These are phyloP conservation scores for Calocera cornea DNA, from an alignment of 768 basidiomycete species.

Conservation along the genomic window DNA sequence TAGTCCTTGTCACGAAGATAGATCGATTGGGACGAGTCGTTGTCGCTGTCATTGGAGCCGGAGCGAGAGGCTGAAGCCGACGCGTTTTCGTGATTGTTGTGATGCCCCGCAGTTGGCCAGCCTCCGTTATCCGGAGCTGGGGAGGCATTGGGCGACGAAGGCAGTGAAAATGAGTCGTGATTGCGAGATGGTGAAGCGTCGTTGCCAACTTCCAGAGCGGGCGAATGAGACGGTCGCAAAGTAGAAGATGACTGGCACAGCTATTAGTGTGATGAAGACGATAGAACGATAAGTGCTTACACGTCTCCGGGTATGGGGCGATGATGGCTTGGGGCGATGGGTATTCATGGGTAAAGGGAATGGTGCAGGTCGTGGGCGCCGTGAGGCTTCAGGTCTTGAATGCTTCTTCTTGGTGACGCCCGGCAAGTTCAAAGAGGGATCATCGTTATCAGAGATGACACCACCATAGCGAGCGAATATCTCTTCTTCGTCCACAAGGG, in stretches of 20 bases:
- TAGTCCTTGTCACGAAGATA: constrained; percentile 18
- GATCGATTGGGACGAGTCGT: constrained; percentile 17
- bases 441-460: neutral
- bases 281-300: neutral
- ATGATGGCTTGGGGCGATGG: neutral
- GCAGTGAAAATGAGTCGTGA: too few species aligned
- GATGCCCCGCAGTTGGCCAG: neutral
- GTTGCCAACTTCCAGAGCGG: neutral
- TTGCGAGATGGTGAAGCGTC: neutral
- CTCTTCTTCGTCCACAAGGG: neutral
- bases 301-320: neutral
- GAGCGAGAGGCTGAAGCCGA: neutral
- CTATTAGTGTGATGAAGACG: neutral
- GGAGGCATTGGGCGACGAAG: too few species aligned
- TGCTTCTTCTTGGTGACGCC: neutral
- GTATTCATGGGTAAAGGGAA: neutral
- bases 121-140: neutral
- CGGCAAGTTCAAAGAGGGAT: neutral
- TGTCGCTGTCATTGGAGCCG: constrained; percentile 6
- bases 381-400: neutral
- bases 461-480: neutral
- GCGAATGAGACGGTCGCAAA: neutral
- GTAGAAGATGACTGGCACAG: neutral
- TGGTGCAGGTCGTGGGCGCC: neutral
- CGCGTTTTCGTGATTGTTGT: neutral